These are phyloP conservation scores for Butyriboletus loyo DNA, from an alignment of 768 basidiomycete genomes.

Conservation along the genomic window DNA sequence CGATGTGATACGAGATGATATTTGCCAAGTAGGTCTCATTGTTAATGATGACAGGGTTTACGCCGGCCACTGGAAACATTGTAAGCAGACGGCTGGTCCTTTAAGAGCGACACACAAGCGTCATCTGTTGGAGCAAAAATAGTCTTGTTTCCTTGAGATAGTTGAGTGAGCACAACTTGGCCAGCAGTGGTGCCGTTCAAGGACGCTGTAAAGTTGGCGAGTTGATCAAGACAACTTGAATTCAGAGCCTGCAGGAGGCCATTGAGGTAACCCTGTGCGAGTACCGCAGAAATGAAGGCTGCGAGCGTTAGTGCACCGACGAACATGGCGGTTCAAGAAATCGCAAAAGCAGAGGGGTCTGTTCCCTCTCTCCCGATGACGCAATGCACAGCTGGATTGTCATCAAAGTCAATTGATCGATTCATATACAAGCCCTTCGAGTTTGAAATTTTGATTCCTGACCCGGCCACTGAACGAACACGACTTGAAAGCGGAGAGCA, in stretches of 20 bases:
- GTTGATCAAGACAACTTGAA: slow-evolving; percentile 37
- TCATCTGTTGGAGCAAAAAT: slow-evolving; percentile 57
- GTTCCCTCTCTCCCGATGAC: slow-evolving; percentile 14
- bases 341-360: too few relatives aligned
- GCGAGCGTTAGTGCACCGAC: background rate
- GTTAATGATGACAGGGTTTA: slow-evolving; percentile 8
- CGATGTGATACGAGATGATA: slow-evolving; percentile 55
- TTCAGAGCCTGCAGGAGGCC: slow-evolving; percentile 39
- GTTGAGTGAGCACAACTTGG: slow-evolving; percentile 38
- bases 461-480: background rate
- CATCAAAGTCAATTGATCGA: slow-evolving; percentile 1
- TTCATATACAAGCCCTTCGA: background rate
- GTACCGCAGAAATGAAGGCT: slow-evolving; percentile 24
- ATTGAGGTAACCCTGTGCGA: slow-evolving; percentile 32
- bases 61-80: slow-evolving; percentile 3
- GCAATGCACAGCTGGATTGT: slow-evolving; percentile 29
- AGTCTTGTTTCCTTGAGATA: slow-evolving; percentile 45
- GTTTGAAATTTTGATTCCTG: background rate
- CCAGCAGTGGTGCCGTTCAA: slow-evolving; percentile 47
- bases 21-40: slow-evolving; percentile 41
- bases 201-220: slow-evolving; percentile 38
- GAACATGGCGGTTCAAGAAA: slow-evolving; percentile 21
- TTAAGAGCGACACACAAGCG: slow-evolving; percentile 43
- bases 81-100: background rate
- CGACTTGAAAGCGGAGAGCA: background rate